Conservation (phyloP, 352 stramenopile genomes). For the Phytopythium kandeliae region DNA sequence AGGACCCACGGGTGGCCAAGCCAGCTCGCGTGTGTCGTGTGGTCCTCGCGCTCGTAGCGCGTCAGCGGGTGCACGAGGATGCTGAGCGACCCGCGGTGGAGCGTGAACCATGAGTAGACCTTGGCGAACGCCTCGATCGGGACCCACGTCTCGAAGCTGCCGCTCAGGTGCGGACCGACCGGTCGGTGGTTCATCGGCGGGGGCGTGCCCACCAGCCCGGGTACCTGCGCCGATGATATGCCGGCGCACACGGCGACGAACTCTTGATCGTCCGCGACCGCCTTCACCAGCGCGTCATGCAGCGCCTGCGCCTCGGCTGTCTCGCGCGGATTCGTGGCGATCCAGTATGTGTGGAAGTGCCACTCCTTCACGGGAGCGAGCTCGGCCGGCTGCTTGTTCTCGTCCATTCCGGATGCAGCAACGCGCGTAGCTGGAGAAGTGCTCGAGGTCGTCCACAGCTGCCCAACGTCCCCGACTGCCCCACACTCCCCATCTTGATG, state of each 20-base stretch:
- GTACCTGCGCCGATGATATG: slow-evolving; percentile 28
- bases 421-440: background rate
- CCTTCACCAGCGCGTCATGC: slow-evolving; percentile 37
- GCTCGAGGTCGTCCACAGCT: too few relatives aligned
- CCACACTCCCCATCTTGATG: background rate
- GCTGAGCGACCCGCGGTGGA: slow-evolving; percentile 49
- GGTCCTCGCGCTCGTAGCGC: slow-evolving; percentile 41
- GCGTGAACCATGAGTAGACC: slow-evolving; percentile 61
- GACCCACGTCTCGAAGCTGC: slow-evolving; percentile 69
- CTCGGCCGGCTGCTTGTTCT: background rate
- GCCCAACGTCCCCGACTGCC: too few relatives aligned
- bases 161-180: slow-evolving; percentile 53
- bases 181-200: slow-evolving; percentile 50
- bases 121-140: slow-evolving; percentile 51
- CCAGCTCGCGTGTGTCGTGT: slow-evolving; percentile 53
- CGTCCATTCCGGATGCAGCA: slow-evolving; percentile 1
- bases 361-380: slow-evolving; percentile 46
- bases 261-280: slow-evolving; percentile 27
- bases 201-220: slow-evolving; percentile 17
- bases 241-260: slow-evolving; percentile 62
- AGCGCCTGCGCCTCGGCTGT: slow-evolving; percentile 36
- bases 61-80: slow-evolving; percentile 67
- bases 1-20: slow-evolving; percentile 36
- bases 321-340: slow-evolving; percentile 33
- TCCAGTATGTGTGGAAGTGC: slow-evolving; percentile 76